A percentile compares a stretch with the other conserved stretches of the same genome.
These are phyloP conservation scores for Aspergillus olivimuriae DNA, from an alignment of 495 filamentous ascomycete species.

Conservation along the genomic window DNA sequence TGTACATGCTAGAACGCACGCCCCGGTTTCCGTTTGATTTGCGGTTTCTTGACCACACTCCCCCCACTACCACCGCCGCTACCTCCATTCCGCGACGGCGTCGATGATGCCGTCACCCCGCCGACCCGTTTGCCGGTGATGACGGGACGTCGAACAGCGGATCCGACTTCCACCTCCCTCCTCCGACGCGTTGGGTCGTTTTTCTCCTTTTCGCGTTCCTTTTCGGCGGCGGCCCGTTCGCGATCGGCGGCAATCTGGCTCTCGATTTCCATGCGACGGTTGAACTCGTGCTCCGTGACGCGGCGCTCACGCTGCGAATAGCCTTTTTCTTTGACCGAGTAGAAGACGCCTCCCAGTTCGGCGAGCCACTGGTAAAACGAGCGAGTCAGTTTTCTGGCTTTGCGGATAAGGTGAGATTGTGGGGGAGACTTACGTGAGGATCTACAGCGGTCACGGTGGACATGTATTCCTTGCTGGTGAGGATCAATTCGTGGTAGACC, in stretches of 20 bases:
- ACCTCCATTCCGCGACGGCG: slow-evolving; percentile 45
- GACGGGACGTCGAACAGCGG: slow-evolving; percentile 33
- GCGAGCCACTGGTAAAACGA: slow-evolving; percentile 66
- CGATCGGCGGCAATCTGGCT: slow-evolving; percentile 87
- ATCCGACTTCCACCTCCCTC: slow-evolving; percentile 35
- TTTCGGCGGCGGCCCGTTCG: slow-evolving; percentile 49
- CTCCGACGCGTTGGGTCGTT: slow-evolving; percentile 30
- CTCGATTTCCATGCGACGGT: slow-evolving; percentile 92
- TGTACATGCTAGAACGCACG: slow-evolving; percentile 40
- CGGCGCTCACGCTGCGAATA: slow-evolving; percentile 86
- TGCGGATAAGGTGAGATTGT: background rate
- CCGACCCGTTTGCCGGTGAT: slow-evolving; percentile 33
- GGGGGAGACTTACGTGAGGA: slow-evolving; percentile 56
- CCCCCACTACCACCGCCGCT: slow-evolving; percentile 13
- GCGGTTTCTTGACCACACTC: slow-evolving; percentile 58
- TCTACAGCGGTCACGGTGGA: slow-evolving; percentile 94
- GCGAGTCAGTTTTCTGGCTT: background rate
- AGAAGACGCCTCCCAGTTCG: slow-evolving; percentile 97
- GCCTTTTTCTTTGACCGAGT: slow-evolving; percentile 95
- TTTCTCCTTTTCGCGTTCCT: slow-evolving; percentile 45
- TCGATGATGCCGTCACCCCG: slow-evolving; percentile 34
- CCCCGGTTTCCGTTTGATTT: slow-evolving; percentile 46
- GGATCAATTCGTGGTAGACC: slow-evolving; percentile 95
- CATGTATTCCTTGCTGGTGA: slow-evolving; percentile 98
- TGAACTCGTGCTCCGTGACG: slow-evolving; percentile 91